A percentile compares a stretch with the other conserved stretches of the same genome.
Evolutionary conservation across 768 basidiomycete genomes (phyloP).

Genomic region (Termitomyces sp.): DNA sequence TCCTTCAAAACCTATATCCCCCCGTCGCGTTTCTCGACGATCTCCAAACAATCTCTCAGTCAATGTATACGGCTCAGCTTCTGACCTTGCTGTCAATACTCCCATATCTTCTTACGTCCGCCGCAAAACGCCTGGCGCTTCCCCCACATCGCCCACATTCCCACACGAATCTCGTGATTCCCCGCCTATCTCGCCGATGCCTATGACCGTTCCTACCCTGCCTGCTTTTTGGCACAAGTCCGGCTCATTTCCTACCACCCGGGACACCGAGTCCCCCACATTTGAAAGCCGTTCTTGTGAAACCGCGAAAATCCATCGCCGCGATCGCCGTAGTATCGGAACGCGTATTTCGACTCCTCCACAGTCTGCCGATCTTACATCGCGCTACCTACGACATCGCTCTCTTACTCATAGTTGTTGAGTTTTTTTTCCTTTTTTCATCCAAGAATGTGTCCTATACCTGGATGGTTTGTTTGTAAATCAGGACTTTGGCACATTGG

Average conservation of each 20-base stretch:
- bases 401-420: slow-evolving; percentile 23
- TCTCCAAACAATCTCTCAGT: slow-evolving; percentile 40
- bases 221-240: slow-evolving; percentile 46
- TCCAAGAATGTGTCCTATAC: background rate
- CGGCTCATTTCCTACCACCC: slow-evolving; percentile 36
- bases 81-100: slow-evolving; percentile 55
- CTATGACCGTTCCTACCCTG: slow-evolving; percentile 61
- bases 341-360: slow-evolving; percentile 40
- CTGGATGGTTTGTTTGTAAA: slow-evolving; percentile 11
- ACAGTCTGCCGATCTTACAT: slow-evolving; percentile 24
- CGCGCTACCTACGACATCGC: slow-evolving; percentile 24
- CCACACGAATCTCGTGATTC: slow-evolving; percentile 37
- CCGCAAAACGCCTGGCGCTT: slow-evolving; percentile 70
- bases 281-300: slow-evolving; percentile 18
- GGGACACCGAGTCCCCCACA: slow-evolving; percentile 24
- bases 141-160: slow-evolving; percentile 66
- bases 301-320: slow-evolving; percentile 23
- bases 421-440: no score
- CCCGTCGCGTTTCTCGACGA: slow-evolving; percentile 37
- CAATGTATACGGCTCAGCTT: slow-evolving; percentile 41
- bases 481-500: slow-evolving; percentile 4
- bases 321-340: slow-evolving; percentile 32
- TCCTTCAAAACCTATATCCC: slow-evolving; percentile 29
- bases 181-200: slow-evolving; percentile 33
- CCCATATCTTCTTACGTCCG: slow-evolving; percentile 80